phyloP scores from a whole-genome alignment of 768 basidiomycete species.

The Pleurotus salmoneostramineus region DNA sequence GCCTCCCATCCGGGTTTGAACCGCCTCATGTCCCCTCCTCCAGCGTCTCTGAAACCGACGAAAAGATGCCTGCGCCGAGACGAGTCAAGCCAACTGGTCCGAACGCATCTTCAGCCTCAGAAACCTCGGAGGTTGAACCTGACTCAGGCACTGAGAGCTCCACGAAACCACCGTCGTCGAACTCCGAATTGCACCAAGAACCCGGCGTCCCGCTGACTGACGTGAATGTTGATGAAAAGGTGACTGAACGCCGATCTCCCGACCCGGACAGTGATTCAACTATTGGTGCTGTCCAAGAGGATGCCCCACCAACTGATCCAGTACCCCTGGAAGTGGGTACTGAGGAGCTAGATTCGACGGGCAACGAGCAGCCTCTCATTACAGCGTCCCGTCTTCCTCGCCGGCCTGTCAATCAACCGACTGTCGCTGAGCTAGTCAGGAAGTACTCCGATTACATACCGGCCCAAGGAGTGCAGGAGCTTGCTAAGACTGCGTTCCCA shows the following conservation, averaged over 20 bases:
- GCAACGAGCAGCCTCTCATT: slow-evolving; percentile 25
- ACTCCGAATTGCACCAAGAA: background rate
- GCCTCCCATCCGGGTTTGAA: slow-evolving; percentile 50
- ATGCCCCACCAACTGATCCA: slow-evolving; percentile 12
- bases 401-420: slow-evolving; percentile 49
- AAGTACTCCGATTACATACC: slow-evolving; percentile 79
- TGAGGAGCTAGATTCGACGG: slow-evolving; percentile 17
- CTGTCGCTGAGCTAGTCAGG: slow-evolving; percentile 82
- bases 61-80: slow-evolving; percentile 42
- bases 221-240: slow-evolving; percentile 7
- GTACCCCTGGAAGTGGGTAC: background rate
- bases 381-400: slow-evolving; percentile 58
- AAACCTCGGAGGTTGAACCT: slow-evolving; percentile 63
- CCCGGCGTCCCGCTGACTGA: background rate
- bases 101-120: slow-evolving; percentile 66
- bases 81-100: slow-evolving; percentile 43
- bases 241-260: slow-evolving; percentile 30
- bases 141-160: background rate
- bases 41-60: slow-evolving; percentile 73
- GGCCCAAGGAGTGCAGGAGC: slow-evolving; percentile 65
- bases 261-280: slow-evolving; percentile 85
- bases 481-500: slow-evolving; percentile 66
- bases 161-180: background rate
- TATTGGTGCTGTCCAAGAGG: slow-evolving; percentile 55
- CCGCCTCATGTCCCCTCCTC: slow-evolving; percentile 55